Evolutionary conservation across 257 asterid species (phyloP), one percentile per base, ranked within the genome.

Genomic region (Orobanche coerulescens): DNA sequence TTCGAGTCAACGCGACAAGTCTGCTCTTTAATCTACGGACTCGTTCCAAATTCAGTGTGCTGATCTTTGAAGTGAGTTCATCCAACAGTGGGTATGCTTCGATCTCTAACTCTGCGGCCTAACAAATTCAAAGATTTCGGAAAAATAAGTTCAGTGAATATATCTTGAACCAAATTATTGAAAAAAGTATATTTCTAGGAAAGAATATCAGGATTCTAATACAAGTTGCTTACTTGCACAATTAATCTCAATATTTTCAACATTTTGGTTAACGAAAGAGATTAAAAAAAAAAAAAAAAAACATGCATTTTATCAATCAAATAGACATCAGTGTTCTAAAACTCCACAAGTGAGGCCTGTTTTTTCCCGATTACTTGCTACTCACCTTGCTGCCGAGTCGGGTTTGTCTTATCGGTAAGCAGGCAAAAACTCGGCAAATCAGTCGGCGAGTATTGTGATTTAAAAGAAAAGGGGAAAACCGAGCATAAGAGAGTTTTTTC

Each of bases 51-150:
- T 86, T 93, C 66, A 89, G 74, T 46, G 99, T 89, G 66, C 99
- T 93, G 69, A 93, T 93, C 78, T 90, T 89, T 73, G 99, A 89
- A 39, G 96, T 89, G 51, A 93, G 92, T 71, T 93, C 99, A 75
- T 93, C 99, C 81, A 93, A 71, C 77, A 93, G 68, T 34, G 99
- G 99, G 64, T 93, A 93, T 55, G 99, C 99, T 81, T 89, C 99
- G 71, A 89, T 87, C 82, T 93, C 99, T 64, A 93, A 74, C 75
- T 93, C 99, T 52, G 95, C 86, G 16, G 99, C 99, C 99, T 93
- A 79, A 69, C 57, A 72, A 62, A 11, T 66, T 60, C 42, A 62
- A 62, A 56, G n/a, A 62, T 49, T 51, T 60, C 24, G 18, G 30
- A 49, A 63, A 55, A 53, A 59, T 46, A 60, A 13, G 42, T 68